A percentile compares a stretch with the other conserved stretches of the same genome.
Evolutionary conservation across 2,329 filamentous ascomycete genomes (phyloP).

Genomic region (Hypocreales sp.): DNA sequence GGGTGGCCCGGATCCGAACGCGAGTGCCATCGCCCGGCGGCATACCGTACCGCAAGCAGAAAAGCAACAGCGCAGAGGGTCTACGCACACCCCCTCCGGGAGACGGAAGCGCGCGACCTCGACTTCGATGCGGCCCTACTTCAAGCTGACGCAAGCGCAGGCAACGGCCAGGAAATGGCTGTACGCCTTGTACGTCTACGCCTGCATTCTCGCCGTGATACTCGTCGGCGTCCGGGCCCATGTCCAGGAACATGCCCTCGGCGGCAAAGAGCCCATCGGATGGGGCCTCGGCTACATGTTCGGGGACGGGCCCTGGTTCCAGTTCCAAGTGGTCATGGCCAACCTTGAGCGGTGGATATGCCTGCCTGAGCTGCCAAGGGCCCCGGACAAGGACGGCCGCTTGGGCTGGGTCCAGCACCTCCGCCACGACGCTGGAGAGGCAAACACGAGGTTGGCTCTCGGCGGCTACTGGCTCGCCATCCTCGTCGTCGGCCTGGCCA

Average conservation of each 20-base stretch:
- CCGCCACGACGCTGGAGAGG: conserved; percentile 50
- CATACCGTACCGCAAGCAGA: conserved; percentile 36
- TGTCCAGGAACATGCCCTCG: conserved; percentile 50
- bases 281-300: conserved; percentile 88
- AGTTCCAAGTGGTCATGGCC: conserved; percentile 53
- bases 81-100: conserved; percentile 43
- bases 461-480: conserved; percentile 58
- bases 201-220: conserved; percentile 48
- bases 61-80: conserved; percentile 18
- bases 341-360: conserved; percentile 63
- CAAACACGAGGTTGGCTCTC: conserved; percentile 68
- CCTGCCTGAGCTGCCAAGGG: conserved; percentile 36
- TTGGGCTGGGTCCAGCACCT: conserved; percentile 49
- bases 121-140: conserved; percentile 53
- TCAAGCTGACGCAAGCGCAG: conserved; percentile 66
- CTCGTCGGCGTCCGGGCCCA: conserved; percentile 57
- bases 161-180: conserved; percentile 65
- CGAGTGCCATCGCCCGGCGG: conserved; percentile 16
- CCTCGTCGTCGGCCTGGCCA: conserved; percentile 52
- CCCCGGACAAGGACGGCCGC: conserved; percentile 21
- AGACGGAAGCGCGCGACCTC: conserved; percentile 51
- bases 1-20: conserved; percentile 5
- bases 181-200: conserved; percentile 69
- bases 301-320: conserved; percentile 58
- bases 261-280: conserved; percentile 66